Base-by-base conservation (phyloP, 306 rosid species). In the Dalbergia oliveri region DNA sequence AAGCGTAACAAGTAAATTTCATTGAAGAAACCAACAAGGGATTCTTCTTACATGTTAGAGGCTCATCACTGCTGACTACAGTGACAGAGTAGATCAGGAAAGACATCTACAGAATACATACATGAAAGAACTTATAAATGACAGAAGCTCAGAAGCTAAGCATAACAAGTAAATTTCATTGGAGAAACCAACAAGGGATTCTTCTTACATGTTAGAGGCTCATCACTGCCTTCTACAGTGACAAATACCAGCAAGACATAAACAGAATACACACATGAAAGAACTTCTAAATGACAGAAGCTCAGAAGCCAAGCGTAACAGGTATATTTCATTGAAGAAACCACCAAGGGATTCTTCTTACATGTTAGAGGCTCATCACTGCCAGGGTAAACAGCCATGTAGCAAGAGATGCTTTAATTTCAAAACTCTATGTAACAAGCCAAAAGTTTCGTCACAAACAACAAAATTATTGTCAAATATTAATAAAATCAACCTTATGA, bases 241-340 rank as follows among this genome's bases (percentile, higher is more conserved):
- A 8, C 14, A 66, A 56, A 31, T 31, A 54, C 2, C 45, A 31
- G 15, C 9, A 11, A 49, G 31, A 16, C 2, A 18, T 9, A 5
- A 33, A 11, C 6, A 11, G 63, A 8, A 7, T 15, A 37, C 11
- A 43, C 19, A 31, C 63, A 74, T 19, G 19, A 43, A 11, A 54
- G 6, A 59, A 51, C 37, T 72, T 63, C 0, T 0, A 6, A 59
- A 26, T 11, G 9, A 63, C 5, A 44, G 14, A 57, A 83, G 92
- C 94, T 89, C 86, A 85, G 91, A 89, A 90, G 90, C 86, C 89
- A 87, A 90, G 89, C 88, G 87, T 79, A 88, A 84, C 92, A 89
- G 75, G 43, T 8, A 26, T 5, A 85, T 85, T 88, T 89, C 92
- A 74, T 11, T 6, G 82, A 85, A 81, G 86, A 81, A 70, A 41